phyloP scores from a whole-genome alignment of 257 asterid genomes.

The Cordia subcordata region DNA sequence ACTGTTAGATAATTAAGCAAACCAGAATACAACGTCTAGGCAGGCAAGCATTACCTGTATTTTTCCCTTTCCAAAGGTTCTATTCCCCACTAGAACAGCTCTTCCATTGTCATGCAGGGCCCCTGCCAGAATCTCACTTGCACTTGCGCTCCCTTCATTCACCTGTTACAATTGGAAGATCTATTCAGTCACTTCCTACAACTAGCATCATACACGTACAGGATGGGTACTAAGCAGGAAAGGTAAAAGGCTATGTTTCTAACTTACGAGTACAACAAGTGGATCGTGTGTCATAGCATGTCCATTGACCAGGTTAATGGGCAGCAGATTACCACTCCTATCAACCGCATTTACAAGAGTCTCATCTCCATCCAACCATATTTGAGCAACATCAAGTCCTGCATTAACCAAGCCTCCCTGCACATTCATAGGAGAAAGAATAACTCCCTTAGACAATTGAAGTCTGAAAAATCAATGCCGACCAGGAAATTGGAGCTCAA shows the following conservation, averaged over 20 bases:
- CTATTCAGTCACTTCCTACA: background rate
- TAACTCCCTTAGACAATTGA: background rate
- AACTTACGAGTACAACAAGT: slow-evolving; percentile 77
- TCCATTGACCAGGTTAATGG: slow-evolving; percentile 74
- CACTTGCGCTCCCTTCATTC: slow-evolving; percentile 95
- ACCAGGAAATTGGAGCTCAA: background rate
- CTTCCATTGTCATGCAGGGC: slow-evolving; percentile 95
- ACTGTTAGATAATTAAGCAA: background rate
- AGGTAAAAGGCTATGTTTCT: background rate
- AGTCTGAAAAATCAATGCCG: background rate
- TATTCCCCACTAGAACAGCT: slow-evolving; percentile 80
- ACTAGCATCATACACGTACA: background rate
- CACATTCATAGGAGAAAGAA: slow-evolving; percentile 11
- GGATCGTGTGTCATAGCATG: slow-evolving; percentile 87
- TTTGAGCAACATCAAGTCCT: slow-evolving; percentile 95
- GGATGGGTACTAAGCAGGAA: background rate
- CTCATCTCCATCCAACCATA: slow-evolving; percentile 89
- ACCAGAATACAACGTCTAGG: background rate
- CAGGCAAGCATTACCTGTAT: slow-evolving; percentile 58
- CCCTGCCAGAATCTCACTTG: slow-evolving; percentile 94
- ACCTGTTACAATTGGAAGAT: slow-evolving; percentile 37
- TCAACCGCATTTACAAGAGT: slow-evolving; percentile 90
- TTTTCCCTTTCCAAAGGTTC: slow-evolving; percentile 90
- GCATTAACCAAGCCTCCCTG: slow-evolving; percentile 92
- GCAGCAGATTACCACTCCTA: slow-evolving; percentile 67